phyloP scores from a whole-genome alignment of 2,329 filamentous ascomycete genomes.

The Fusarium incarnatum region DNA sequence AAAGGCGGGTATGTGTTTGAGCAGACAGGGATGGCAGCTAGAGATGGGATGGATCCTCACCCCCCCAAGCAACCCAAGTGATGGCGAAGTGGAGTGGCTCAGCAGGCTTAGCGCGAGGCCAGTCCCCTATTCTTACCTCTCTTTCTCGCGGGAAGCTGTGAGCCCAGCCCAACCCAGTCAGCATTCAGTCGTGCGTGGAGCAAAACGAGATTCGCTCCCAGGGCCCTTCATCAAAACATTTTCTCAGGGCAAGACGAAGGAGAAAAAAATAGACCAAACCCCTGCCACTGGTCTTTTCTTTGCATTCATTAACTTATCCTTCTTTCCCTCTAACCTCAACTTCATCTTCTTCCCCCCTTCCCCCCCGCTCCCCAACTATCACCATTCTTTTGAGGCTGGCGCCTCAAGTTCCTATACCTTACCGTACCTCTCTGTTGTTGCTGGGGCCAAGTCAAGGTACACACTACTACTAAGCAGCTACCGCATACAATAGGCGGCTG shows the following conservation, averaged over 20 bases:
- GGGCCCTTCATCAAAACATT: constrained; percentile 48
- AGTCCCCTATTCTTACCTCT: constrained; percentile 48
- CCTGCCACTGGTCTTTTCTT: constrained; percentile 39
- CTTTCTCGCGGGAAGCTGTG: constrained; percentile 33
- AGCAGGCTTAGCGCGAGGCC: constrained; percentile 47
- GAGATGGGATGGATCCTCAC: constrained; percentile 43
- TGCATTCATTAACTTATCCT: constrained; percentile 40
- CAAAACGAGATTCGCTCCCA: constrained; percentile 45
- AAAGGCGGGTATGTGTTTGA: constrained; percentile 20
- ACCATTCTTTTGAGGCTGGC: constrained; percentile 49
- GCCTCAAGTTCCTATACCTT: constrained; percentile 44
- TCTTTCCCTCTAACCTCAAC: constrained; percentile 41
- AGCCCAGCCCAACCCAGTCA: constrained; percentile 19
- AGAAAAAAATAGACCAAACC: constrained; percentile 38
- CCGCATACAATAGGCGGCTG: constrained; percentile 32
- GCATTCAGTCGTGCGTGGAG: constrained; percentile 28
- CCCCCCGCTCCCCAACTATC: constrained; percentile 43
- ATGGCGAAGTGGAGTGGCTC: constrained; percentile 48
- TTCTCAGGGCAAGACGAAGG: constrained; percentile 28
- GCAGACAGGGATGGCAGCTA: constrained; percentile 34
- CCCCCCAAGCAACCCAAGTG: constrained; percentile 38
- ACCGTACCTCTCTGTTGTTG: constrained; percentile 42
- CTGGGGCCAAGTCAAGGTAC: constrained; percentile 33
- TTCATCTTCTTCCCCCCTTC: constrained; percentile 40
- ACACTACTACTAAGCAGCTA: constrained; percentile 20